phyloP scores from a whole-genome alignment of 345 rosid genomes.

The Arabis hirsuta region DNA sequence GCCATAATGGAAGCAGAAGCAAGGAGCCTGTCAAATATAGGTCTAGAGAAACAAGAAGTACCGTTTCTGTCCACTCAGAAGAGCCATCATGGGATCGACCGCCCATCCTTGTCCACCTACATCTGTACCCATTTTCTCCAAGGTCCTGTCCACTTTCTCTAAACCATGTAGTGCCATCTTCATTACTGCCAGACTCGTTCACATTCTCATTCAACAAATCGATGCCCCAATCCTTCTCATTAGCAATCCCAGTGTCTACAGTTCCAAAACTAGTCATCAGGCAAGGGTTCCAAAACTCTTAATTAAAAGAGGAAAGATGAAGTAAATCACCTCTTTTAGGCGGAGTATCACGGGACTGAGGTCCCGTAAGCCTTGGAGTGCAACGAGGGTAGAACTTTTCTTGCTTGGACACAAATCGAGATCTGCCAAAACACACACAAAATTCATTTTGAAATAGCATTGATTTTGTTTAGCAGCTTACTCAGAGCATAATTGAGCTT shows the following conservation, averaged over 20 bases:
- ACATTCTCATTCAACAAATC: slow-evolving; percentile 76
- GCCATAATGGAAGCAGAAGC: not conserved
- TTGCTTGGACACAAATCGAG: slow-evolving; percentile 69
- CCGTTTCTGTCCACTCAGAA: slow-evolving; percentile 97
- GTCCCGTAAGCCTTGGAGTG: slow-evolving; percentile 80
- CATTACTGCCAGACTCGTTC: slow-evolving; percentile 85
- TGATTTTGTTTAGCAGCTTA: not conserved
- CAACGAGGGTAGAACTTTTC: slow-evolving; percentile 82
- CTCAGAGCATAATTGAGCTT: not conserved
- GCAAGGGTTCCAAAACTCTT: not conserved
- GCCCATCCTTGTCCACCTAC: slow-evolving; percentile 99
- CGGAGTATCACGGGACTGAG: slow-evolving; percentile 89
- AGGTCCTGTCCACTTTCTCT: slow-evolving; percentile 89
- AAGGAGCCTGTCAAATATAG: slow-evolving; percentile 26
- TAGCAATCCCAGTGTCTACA: slow-evolving; percentile 97
- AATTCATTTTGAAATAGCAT: not conserved
- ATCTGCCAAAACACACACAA: slow-evolving; percentile 47
- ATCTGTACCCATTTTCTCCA: slow-evolving; percentile 85
- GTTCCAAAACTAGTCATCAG: slow-evolving; percentile 23
- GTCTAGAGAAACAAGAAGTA: slow-evolving; percentile 43
- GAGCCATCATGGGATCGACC: slow-evolving; percentile 78
- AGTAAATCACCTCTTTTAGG: slow-evolving; percentile 78
- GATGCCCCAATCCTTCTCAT: slow-evolving; percentile 99
- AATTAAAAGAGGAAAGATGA: not conserved
- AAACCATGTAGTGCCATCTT: slow-evolving; percentile 92